Percentiles rank a stretch among this genome's conserved stretches.
Evolutionary conservation across 208 protist genomes (phyloP).

Genomic region (Borovskyia barvae): DNA sequence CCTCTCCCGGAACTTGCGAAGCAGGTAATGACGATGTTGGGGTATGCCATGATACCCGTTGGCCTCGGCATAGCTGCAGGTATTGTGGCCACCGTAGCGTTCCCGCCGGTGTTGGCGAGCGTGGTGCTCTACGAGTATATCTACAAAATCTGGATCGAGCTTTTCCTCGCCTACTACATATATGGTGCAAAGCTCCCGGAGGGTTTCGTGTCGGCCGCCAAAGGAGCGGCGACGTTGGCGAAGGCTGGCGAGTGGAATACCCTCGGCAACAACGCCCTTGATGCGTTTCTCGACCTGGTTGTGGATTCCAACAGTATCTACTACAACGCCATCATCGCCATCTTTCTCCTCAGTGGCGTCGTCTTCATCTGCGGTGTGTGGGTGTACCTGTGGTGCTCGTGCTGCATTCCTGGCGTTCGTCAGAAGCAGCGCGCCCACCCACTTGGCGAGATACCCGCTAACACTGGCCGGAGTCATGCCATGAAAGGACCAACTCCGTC

Average conservation of each 20-base stretch:
- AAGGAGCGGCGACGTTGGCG: conserved; percentile 16
- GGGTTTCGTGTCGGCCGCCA: conserved; percentile 23
- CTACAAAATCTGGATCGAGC: conserved; percentile 58
- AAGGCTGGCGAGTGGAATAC: conserved; percentile 27
- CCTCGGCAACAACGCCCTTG: conserved; percentile 11
- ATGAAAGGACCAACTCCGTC: too few relatives aligned
- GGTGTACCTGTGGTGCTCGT: conserved; percentile 18
- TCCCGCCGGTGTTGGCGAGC: conserved; percentile 34
- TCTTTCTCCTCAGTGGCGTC: conserved; percentile 29
- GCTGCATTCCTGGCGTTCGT: conserved; percentile 15
- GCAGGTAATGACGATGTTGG: conserved; percentile 13
- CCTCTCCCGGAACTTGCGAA: conserved; percentile 15
- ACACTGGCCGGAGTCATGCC: too few relatives aligned
- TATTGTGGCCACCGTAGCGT: conserved; percentile 26
- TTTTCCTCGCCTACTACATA: conserved; percentile 66
- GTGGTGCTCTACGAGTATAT: conserved; percentile 40
- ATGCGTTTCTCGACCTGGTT: conserved; percentile 32
- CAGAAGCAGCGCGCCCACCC: conserved; percentile 4
- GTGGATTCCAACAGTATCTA: conserved; percentile 26
- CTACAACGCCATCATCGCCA: conserved; percentile 47
- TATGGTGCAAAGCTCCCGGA: conserved; percentile 40
- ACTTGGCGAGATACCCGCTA: too few relatives aligned
- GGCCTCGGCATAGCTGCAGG: conserved; percentile 17
- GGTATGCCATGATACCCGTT: conserved; percentile 36
- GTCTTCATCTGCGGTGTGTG: conserved; percentile 17